A percentile compares a stretch with the other conserved stretches of the same genome.
Conservation (phyloP, 225 moss, liverwort and hornwort species). For the Sphagnum contortum region DNA sequence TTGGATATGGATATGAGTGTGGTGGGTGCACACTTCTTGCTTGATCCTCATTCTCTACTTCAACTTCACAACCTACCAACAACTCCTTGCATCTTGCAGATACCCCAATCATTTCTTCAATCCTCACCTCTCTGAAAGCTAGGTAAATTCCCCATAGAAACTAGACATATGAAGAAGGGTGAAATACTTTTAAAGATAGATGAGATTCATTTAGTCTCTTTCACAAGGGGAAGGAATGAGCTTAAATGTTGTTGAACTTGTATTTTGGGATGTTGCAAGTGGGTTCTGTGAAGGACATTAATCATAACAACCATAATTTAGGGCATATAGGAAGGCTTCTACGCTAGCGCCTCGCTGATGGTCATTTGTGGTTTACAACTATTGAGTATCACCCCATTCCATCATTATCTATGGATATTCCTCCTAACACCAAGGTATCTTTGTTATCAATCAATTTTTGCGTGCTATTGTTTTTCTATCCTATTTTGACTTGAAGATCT, state of each 20-base stretch:
- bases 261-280: slow-evolving; percentile 59
- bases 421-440: slow-evolving; percentile 89
- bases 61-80: slow-evolving; percentile 44
- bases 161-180: too few relatives aligned
- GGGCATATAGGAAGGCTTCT: slow-evolving; percentile 46
- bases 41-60: slow-evolving; percentile 35
- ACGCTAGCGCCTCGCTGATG: slow-evolving; percentile 71
- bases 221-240: too few relatives aligned
- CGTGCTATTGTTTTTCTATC: too few relatives aligned
- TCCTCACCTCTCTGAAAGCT: slow-evolving; percentile 1
- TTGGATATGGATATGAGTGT: slow-evolving; percentile 62
- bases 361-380: slow-evolving; percentile 59
- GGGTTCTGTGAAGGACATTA: slow-evolving; percentile 55
- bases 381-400: slow-evolving; percentile 66
- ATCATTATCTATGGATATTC: slow-evolving; percentile 62
- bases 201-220: too few relatives aligned
- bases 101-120: slow-evolving; percentile 1
- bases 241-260: too few relatives aligned
- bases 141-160: too few relatives aligned
- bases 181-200: too few relatives aligned
- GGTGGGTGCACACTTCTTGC: slow-evolving; percentile 54
- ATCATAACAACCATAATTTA: slow-evolving; percentile 55
- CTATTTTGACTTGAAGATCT: too few relatives aligned
- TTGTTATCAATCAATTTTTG: too few relatives aligned
- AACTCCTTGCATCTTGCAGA: slow-evolving; percentile 82